Percentiles rank a stretch among this genome's conserved stretches.
Conservation (phyloP, 129 eudicot genomes). For the Artemisia tridentata region DNA sequence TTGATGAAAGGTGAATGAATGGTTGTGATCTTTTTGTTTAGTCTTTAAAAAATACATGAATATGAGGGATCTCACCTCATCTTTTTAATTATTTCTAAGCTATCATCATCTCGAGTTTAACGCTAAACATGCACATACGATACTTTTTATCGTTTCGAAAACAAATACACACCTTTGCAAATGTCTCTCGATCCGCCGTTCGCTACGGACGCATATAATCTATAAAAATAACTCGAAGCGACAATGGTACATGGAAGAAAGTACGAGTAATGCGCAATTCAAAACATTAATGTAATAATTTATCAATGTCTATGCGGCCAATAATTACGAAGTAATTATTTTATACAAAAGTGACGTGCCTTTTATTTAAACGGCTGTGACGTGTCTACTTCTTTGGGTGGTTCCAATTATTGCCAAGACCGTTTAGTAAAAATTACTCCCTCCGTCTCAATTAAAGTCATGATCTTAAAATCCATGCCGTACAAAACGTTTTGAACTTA, state of each 20-base stretch:
- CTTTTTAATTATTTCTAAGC: no score
- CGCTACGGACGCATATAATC: no score
- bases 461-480: neutral
- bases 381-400: constrained; percentile 19
- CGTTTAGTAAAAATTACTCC: neutral
- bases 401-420: constrained; percentile 23
- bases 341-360: neutral
- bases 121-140: no score
- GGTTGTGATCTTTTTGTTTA: no score
- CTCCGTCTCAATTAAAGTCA: neutral
- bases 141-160: no score
- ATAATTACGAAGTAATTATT: constrained; percentile 21
- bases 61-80: no score
- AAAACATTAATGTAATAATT: neutral
- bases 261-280: neutral
- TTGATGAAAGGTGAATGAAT: no score
- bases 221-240: no score
- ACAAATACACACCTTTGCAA: no score
- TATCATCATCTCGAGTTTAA: no score
- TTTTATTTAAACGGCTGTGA: constrained; percentile 3
- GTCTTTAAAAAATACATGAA: no score
- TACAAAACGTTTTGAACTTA: neutral
- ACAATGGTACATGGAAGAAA: neutral
- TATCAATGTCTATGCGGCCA: constrained; percentile 18
- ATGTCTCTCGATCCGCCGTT: no score